Conservation (phyloP, 1,139 yeast species). For the Trichomonascaceae sp. region DNA sequence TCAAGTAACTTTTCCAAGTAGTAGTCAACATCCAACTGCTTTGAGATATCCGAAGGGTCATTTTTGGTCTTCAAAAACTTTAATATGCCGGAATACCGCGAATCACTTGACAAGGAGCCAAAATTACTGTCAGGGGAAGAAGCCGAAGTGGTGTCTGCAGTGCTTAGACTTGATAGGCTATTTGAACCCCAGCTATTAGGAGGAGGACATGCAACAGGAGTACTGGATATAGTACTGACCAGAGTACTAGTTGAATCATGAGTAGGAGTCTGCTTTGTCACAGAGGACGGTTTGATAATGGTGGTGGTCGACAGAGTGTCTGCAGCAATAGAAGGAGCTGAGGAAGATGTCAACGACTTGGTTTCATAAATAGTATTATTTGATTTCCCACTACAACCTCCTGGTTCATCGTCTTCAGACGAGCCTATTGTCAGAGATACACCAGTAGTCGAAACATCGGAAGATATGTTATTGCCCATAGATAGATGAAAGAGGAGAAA, state of each 20-base stretch:
- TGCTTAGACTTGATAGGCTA: conserved; percentile 5
- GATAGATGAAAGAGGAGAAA: conserved; percentile 9
- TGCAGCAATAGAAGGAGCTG: not conserved
- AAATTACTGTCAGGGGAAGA: conserved; percentile 6
- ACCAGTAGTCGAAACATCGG: conserved; percentile 25
- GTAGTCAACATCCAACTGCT: conserved; percentile 7
- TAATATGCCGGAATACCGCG: not conserved
- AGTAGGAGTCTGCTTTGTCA: conserved; percentile 1
- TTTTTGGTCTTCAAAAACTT: conserved; percentile 8
- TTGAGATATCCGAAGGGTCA: not conserved
- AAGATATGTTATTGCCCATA: conserved; percentile 32
- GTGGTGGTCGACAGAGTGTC: not conserved
- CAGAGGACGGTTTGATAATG: conserved; percentile 4
- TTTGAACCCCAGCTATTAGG: conserved; percentile 6
- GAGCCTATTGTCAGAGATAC: conserved; percentile 17
- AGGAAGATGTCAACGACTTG: not conserved
- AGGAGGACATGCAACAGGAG: conserved; percentile 9
- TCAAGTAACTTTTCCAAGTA: conserved; percentile 22
- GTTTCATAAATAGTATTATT: not conserved
- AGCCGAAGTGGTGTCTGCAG: not conserved
- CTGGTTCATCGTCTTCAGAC: conserved; percentile 25
- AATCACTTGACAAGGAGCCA: not conserved
- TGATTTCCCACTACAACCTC: conserved; percentile 21
- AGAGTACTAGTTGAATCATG: conserved; percentile 10
- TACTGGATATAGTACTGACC: conserved; percentile 4